Percentiles rank a stretch among this genome's conserved stretches.
Evolutionary conservation across 345 rosid species (phyloP).

Genomic region (Eucalyptus urophylla): DNA sequence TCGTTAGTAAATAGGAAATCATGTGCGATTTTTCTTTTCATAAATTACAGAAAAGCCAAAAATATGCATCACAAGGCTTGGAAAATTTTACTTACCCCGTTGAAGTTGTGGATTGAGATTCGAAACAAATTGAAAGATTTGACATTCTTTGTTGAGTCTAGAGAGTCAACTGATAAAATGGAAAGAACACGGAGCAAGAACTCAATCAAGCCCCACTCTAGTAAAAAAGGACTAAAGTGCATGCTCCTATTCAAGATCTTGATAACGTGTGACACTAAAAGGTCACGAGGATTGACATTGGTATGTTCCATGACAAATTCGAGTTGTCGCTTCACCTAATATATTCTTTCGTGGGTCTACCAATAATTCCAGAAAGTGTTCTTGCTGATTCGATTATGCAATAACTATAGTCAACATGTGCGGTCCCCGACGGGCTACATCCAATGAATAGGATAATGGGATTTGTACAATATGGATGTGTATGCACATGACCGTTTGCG

Average conservation of each 20-base stretch:
- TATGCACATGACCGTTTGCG: background rate
- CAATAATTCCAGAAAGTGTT: background rate
- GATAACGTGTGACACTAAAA: background rate
- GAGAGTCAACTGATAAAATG: background rate
- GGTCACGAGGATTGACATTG: background rate
- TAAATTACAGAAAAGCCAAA: background rate
- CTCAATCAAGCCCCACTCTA: background rate
- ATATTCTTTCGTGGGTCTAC: background rate
- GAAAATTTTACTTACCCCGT: background rate
- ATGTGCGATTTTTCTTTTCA: background rate
- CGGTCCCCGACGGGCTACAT: background rate
- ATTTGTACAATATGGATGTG: background rate
- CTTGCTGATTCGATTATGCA: background rate
- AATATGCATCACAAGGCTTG: background rate
- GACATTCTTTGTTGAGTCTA: background rate
- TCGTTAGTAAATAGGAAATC: background rate
- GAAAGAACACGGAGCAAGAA: background rate
- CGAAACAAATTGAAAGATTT: background rate
- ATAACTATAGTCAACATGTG: background rate
- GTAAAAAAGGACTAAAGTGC: background rate
- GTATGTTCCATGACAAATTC: background rate
- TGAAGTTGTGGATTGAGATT: too few relatives aligned
- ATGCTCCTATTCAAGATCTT: background rate
- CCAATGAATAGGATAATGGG: background rate
- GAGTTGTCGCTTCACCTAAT: background rate